These are phyloP conservation scores for Pyrrhoderma noxium DNA, from an alignment of 1,284 basidiomycete genomes.

Conservation along the genomic window DNA sequence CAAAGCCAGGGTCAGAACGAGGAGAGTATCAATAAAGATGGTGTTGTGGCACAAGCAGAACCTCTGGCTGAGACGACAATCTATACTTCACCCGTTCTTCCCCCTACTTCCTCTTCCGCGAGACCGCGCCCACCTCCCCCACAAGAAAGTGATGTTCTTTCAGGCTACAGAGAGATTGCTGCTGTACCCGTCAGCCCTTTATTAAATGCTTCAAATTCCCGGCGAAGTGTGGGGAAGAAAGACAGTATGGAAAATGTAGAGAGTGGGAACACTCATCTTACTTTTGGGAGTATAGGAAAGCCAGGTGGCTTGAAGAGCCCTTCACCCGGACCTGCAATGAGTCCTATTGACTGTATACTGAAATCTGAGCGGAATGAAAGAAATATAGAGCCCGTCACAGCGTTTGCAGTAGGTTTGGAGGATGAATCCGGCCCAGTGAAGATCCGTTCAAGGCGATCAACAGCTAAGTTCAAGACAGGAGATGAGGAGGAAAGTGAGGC, in stretches of 20 bases:
- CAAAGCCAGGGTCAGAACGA: not conserved
- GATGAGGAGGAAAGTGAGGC: slow-evolving; percentile 18
- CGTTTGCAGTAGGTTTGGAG: slow-evolving; percentile 9
- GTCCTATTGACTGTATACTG: not conserved
- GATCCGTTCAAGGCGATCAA: slow-evolving; percentile 7
- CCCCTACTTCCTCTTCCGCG: slow-evolving; percentile 15
- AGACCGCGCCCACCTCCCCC: slow-evolving; percentile 21
- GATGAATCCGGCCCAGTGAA: slow-evolving; percentile 12
- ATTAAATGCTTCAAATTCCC: slow-evolving; percentile 19
- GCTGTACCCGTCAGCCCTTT: slow-evolving; percentile 15
- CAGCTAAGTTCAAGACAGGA: not conserved
- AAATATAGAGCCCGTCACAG: not conserved
- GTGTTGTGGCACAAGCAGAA: not conserved
- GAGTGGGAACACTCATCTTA: slow-evolving; percentile 24
- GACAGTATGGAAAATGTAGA: not conserved
- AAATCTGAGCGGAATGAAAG: no score
- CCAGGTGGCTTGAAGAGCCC: slow-evolving; percentile 26
- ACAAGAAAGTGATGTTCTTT: slow-evolving; percentile 23
- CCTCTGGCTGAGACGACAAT: not conserved
- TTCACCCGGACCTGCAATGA: slow-evolving; percentile 24
- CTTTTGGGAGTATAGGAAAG: slow-evolving; percentile 47
- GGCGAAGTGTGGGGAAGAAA: slow-evolving; percentile 17
- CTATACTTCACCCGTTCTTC: slow-evolving; percentile 16
- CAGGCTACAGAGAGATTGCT: slow-evolving; percentile 21
- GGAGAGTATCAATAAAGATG: not conserved